phyloP scores from a whole-genome alignment of 2,329 filamentous ascomycete species.

The Fusarium chlamydosporum region DNA sequence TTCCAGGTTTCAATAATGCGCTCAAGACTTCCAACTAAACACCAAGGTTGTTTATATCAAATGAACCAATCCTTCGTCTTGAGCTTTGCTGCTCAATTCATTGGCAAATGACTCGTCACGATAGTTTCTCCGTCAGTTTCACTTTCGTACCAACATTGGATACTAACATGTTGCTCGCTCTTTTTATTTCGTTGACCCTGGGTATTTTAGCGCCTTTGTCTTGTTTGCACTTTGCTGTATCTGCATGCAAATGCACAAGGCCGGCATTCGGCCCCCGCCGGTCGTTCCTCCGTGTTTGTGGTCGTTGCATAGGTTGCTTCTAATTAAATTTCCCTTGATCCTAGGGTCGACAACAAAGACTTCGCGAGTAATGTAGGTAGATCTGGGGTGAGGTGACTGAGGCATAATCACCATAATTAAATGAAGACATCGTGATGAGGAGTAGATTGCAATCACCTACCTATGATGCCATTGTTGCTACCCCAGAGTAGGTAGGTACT shows the following conservation, averaged over 20 bases:
- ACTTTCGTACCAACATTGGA: slow-evolving; percentile 17
- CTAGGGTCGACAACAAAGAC: background rate
- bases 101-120: slow-evolving; percentile 40
- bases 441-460: background rate
- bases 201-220: slow-evolving; percentile 32
- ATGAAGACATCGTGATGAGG: background rate
- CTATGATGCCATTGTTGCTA: background rate
- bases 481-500: slow-evolving; percentile 1
- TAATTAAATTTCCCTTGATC: slow-evolving; percentile 18
- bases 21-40: too few relatives aligned
- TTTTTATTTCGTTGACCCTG: slow-evolving; percentile 12
- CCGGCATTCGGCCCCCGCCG: slow-evolving; percentile 48
- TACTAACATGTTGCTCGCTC: background rate
- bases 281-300: slow-evolving; percentile 36
- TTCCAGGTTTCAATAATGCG: too few relatives aligned
- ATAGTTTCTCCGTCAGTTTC: slow-evolving; percentile 29
- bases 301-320: slow-evolving; percentile 8
- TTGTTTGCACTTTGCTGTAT: slow-evolving; percentile 38
- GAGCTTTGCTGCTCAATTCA: slow-evolving; percentile 9
- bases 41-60: background rate
- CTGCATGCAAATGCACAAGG: slow-evolving; percentile 47
- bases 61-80: slow-evolving; percentile 6
- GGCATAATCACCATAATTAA: background rate
- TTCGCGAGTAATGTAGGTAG: background rate
- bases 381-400: background rate